Conservation (phyloP, 2,329 filamentous ascomycete genomes). For the Pseudocercospora pini-densiflorae region DNA sequence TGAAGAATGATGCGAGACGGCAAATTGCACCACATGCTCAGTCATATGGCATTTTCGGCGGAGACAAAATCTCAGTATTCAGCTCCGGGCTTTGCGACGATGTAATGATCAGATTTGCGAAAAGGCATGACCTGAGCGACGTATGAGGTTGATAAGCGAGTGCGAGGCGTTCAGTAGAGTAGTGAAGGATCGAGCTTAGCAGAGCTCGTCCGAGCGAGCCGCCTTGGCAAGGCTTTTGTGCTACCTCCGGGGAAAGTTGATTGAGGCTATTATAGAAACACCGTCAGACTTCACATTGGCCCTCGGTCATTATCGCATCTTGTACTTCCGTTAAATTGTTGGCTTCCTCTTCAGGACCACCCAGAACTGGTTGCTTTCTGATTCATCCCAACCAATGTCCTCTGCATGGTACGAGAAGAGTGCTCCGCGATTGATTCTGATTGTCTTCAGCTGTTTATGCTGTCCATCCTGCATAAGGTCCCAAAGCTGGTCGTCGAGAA, state of each 20-base stretch:
- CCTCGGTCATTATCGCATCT: no score
- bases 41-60: not conserved
- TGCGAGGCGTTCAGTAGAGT: not conserved
- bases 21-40: not conserved
- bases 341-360: not conserved
- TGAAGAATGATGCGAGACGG: not conserved
- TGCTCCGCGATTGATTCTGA: not conserved
- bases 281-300: no score
- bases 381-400: constrained; percentile 5
- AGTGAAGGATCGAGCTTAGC: not conserved
- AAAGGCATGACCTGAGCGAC: not conserved
- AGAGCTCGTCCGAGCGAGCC: not conserved
- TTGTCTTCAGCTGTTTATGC: not conserved
- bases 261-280: no score
- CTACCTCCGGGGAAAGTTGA: no score
- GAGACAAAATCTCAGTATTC: not conserved
- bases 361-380: not conserved
- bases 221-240: not conserved
- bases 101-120: not conserved
- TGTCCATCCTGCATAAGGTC: not conserved
- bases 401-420: not conserved
- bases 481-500: not conserved
- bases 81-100: not conserved
- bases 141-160: not conserved
- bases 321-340: no score